A percentile compares a stretch with the other conserved stretches of the same genome.
Evolutionary conservation across 177 flowering plant genomes (phyloP).

Genomic region (Vitis hybrid): DNA sequence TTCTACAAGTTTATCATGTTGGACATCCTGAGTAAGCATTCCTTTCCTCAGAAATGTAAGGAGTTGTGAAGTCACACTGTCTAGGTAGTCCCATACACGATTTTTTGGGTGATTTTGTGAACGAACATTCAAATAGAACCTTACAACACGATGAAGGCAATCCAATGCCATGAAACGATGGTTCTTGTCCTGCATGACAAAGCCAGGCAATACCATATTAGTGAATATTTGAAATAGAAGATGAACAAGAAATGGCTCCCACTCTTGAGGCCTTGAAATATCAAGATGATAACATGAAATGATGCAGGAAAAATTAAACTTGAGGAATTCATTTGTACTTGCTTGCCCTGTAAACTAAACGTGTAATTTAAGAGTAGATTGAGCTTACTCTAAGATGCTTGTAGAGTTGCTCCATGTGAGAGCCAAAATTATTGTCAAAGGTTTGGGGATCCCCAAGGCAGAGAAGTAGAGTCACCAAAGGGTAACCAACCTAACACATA

Average conservation of each 20-base stretch:
- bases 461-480: conserved; percentile 95
- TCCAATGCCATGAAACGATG: conserved; percentile 99
- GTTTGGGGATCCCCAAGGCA: conserved; percentile 96
- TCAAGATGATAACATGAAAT: background rate
- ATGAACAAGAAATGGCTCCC: background rate
- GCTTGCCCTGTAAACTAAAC: background rate
- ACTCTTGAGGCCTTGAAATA: background rate
- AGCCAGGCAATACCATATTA: conserved; percentile 13
- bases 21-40: conserved; percentile 96
- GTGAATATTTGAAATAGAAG: conserved; percentile 3
- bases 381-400: conserved; percentile 86
- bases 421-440: conserved; percentile 74
- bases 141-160: conserved; percentile 93
- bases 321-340: background rate
- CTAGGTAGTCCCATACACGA: conserved; percentile 97
- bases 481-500: conserved; percentile 83
- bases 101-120: conserved; percentile 81
- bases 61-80: conserved; percentile 96
- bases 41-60: conserved; percentile 85
- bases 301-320: no score
- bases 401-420: conserved; percentile 96
- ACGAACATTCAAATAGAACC: conserved; percentile 89
- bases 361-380: background rate
- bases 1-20: conserved; percentile 97
- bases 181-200: conserved; percentile 81